Evolutionary conservation across 2,329 filamentous ascomycete genomes (phyloP).

Genomic region (Botryotinia narcissicola): DNA sequence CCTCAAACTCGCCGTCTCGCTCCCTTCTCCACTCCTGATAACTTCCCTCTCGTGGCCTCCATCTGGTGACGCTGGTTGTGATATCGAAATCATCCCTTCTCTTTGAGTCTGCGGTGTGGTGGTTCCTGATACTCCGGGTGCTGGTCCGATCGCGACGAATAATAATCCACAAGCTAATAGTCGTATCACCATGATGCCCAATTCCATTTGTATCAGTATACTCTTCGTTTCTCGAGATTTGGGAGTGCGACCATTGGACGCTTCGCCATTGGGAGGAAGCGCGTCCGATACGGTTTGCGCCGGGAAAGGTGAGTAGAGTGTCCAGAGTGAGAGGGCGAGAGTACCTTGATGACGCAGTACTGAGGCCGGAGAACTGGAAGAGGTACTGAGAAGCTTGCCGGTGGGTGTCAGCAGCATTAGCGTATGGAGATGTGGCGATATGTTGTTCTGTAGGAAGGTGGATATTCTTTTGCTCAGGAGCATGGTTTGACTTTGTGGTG

Average conservation of each 20-base stretch:
- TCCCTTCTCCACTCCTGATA: background rate
- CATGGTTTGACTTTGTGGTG: constrained; percentile 34
- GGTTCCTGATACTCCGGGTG: constrained; percentile 28
- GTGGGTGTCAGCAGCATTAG: constrained; percentile 58
- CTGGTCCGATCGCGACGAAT: constrained; percentile 58
- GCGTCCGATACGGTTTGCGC: constrained; percentile 31
- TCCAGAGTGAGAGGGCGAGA: constrained; percentile 61
- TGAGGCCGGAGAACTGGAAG: constrained; percentile 54
- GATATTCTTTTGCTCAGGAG: constrained; percentile 66
- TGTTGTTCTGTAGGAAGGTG: constrained; percentile 59
- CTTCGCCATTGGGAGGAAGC: constrained; percentile 13
- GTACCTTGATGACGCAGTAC: constrained; percentile 62
- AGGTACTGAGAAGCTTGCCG: constrained; percentile 63
- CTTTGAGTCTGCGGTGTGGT: background rate
- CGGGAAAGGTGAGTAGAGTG: constrained; percentile 49
- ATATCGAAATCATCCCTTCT: constrained; percentile 9
- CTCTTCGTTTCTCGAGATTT: constrained; percentile 28
- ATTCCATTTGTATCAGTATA: constrained; percentile 50
- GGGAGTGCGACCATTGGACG: constrained; percentile 13
- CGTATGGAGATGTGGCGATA: constrained; percentile 53
- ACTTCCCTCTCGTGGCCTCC: background rate
- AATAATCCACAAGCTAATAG: constrained; percentile 57
- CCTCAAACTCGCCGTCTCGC: constrained; percentile 18
- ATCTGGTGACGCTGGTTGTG: constrained; percentile 1
- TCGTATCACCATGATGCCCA: constrained; percentile 56